A percentile compares a stretch with the other conserved stretches of the same genome.
phyloP scores from a whole-genome alignment of 257 asterid species.

The Cruciata laevipes region DNA sequence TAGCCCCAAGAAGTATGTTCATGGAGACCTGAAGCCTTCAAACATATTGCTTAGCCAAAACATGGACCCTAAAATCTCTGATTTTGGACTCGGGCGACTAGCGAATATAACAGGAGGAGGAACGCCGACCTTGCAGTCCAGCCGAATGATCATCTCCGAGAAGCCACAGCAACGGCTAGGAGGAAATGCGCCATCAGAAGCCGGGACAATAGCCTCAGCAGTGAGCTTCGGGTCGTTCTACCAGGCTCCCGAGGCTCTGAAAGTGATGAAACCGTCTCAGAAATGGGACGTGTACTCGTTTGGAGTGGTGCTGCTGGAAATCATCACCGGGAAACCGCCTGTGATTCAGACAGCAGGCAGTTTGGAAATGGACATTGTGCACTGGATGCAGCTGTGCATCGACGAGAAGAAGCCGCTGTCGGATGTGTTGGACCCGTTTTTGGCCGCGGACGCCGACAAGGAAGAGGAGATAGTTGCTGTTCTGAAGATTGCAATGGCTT shows the following conservation, averaged over 20 bases:
- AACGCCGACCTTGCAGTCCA: slow-evolving; percentile 54
- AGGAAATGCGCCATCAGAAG: slow-evolving; percentile 44
- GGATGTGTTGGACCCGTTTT: slow-evolving; percentile 58
- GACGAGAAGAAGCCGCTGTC: slow-evolving; percentile 85
- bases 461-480: slow-evolving; percentile 84
- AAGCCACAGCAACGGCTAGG: slow-evolving; percentile 39
- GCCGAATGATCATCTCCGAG: slow-evolving; percentile 37
- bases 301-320: slow-evolving; percentile 74
- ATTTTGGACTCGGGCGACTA: slow-evolving; percentile 87
- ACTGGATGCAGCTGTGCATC: slow-evolving; percentile 80
- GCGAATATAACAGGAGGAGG: slow-evolving; percentile 75
- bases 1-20: slow-evolving; percentile 90
- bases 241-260: slow-evolving; percentile 82
- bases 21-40: slow-evolving; percentile 88
- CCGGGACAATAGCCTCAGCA: slow-evolving; percentile 37
- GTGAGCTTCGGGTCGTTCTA: slow-evolving; percentile 46
- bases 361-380: slow-evolving; percentile 59
- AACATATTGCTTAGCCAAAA: slow-evolving; percentile 67
- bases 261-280: slow-evolving; percentile 79
- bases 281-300: slow-evolving; percentile 89
- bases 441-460: slow-evolving; percentile 52
- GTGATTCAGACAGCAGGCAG: slow-evolving; percentile 52
- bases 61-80: slow-evolving; percentile 76
- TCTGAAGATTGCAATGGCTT: slow-evolving; percentile 79
- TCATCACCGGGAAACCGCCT: slow-evolving; percentile 66